Evolutionary conservation across 148 eudicot species (phyloP), one percentile per base, ranked within the genome.

Genomic region (Pharnaceum exiguum): DNA sequence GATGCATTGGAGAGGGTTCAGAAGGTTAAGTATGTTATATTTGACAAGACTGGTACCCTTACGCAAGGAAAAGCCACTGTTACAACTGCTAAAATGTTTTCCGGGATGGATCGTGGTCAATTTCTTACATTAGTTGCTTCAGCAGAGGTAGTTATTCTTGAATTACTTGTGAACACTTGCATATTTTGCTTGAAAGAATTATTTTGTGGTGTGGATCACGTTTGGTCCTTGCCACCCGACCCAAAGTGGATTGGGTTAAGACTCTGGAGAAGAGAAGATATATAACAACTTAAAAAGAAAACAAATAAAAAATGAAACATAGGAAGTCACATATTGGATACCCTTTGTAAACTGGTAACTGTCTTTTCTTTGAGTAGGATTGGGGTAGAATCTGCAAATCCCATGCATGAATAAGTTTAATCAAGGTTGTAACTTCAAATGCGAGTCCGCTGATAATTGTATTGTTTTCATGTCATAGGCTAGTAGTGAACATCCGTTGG

Each of bases 1-100:
- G 96, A 93, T 76, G 98, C 98, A n/a, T 64, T 93, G 73, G 98
- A 93, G 77, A 81, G 80, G 65, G 98, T 95, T 51, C 95, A 93
- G 57, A 85, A 84, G 82, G 71, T 93, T 55, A 88, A 66, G 30
- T 75, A 83, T 83, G 98, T 93, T 53, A 59, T 88, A 36, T 93
- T 93, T 71, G 98, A 93, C 67, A 93, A 93, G 76, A 93, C 98
- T 28, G 98, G 98, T 36, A 93, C 98, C 36, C 74, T 93, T 57
- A 93, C 98, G 46, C 96, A 93, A 64, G 96, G 96, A 51, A 93
- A 93, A 74, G 98, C 98, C 39, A 66, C 79, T 13, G 95, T 93
- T 24, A 83, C 96, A 39, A 67, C 80, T 71, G 86, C 82, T 45
- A 93, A 73, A 79, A 76, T 83, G 43, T 85, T 85, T 63, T 70